Evolutionary conservation across 495 filamentous ascomycete genomes (phyloP).

Genomic region (Penicillium dipodomyicola): DNA sequence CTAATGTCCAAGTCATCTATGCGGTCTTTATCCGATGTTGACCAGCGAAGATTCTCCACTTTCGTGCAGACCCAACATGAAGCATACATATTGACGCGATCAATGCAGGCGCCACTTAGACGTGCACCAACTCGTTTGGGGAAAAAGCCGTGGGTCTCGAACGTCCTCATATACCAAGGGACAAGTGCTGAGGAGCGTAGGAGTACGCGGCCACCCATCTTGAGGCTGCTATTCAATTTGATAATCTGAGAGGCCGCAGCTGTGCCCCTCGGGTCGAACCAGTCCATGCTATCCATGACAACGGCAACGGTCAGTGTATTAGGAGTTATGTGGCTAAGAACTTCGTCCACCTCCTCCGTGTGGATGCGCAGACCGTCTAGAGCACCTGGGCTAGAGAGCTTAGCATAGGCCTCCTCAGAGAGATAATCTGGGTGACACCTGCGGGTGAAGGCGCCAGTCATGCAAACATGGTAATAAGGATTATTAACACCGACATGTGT

Average conservation of each 20-base stretch:
- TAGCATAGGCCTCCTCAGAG: background rate
- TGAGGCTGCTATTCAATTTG: background rate
- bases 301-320: background rate
- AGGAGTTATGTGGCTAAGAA: background rate
- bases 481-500: background rate
- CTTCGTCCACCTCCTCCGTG: background rate
- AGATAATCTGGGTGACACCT: slow-evolving; percentile 1
- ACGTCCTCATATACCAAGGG: background rate
- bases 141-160: background rate
- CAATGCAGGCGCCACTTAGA: background rate
- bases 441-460: background rate
- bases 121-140: background rate
- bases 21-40: background rate
- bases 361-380: background rate
- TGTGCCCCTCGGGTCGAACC: background rate
- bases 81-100: slow-evolving; percentile 3
- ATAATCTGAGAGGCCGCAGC: background rate
- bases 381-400: background rate
- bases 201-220: background rate
- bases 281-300: slow-evolving; percentile 3
- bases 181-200: background rate
- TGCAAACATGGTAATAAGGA: background rate
- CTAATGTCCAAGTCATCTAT: too few species aligned
- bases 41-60: background rate
- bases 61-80: slow-evolving; percentile 1